phyloP scores from a whole-genome alignment of 257 asterid species.

The Jacaranda mimosifolia region DNA sequence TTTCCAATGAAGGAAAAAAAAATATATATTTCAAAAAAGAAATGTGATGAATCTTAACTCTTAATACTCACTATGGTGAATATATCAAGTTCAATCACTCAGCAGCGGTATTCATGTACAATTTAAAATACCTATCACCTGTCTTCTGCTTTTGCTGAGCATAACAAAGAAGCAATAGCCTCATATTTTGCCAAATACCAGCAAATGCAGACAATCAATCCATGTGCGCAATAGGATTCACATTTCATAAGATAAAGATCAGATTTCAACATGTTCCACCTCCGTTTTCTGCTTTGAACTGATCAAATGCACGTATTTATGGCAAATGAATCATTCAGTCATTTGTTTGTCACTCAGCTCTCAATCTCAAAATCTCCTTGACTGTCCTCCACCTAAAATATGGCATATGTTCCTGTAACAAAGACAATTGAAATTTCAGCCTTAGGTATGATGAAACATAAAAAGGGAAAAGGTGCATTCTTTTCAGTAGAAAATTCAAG shows the following conservation, averaged over 20 bases:
- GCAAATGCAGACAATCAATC: conserved; percentile 19
- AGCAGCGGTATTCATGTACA: conserved; percentile 27
- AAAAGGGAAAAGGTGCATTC: neutral
- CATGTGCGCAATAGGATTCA: neutral
- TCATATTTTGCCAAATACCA: conserved; percentile 4
- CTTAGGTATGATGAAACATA: neutral
- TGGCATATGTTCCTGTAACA: conserved; percentile 74
- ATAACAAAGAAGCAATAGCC: conserved; percentile 19
- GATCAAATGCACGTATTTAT: neutral
- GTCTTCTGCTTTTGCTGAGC: conserved; percentile 15
- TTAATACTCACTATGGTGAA: neutral
- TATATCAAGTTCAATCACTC: conserved; percentile 1
- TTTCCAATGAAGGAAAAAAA: neutral
- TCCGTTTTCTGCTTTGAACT: neutral
- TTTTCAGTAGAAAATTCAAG: neutral
- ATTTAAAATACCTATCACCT: neutral
- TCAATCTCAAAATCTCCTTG: conserved; percentile 77
- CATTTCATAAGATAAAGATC: neutral
- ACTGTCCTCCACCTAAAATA: conserved; percentile 85
- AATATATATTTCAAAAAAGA: neutral
- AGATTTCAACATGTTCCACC: neutral
- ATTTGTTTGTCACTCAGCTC: conserved; percentile 66
- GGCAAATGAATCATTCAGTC: conserved; percentile 12
- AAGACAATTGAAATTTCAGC: neutral
- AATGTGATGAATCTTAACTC: neutral